These are phyloP conservation scores for Penicillium parvum DNA, from an alignment of 495 filamentous ascomycete species.

Conservation along the genomic window DNA sequence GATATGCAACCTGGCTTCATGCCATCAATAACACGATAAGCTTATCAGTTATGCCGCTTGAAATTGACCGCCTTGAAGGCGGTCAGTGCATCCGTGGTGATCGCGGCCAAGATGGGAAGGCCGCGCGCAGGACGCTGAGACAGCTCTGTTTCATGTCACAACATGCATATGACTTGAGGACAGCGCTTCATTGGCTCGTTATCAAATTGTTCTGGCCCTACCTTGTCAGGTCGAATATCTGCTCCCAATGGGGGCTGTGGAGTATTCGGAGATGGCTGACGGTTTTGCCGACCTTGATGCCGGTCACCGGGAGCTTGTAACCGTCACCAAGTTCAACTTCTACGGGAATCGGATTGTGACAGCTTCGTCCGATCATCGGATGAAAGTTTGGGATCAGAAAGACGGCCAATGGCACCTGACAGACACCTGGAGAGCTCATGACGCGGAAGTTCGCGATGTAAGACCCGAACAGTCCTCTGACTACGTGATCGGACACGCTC, in stretches of 20 bases:
- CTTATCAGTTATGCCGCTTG: slow-evolving; percentile 11
- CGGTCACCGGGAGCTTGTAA: slow-evolving; percentile 53
- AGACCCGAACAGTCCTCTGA: slow-evolving; percentile 14
- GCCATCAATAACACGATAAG: slow-evolving; percentile 16
- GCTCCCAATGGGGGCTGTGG: slow-evolving; percentile 22
- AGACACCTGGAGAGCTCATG: slow-evolving; percentile 89
- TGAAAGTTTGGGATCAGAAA: slow-evolving; percentile 86
- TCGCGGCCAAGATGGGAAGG: slow-evolving; percentile 18
- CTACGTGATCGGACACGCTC: slow-evolving; percentile 3
- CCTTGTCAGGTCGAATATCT: slow-evolving; percentile 5
- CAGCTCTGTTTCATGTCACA: slow-evolving; percentile 25
- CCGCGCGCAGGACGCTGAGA: slow-evolving; percentile 18
- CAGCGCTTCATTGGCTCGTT: slow-evolving; percentile 22
- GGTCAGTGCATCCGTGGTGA: slow-evolving; percentile 19
- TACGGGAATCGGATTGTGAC: slow-evolving; percentile 90
- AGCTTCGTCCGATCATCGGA: slow-evolving; percentile 85
- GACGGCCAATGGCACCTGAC: slow-evolving; percentile 72
- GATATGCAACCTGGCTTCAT: slow-evolving; percentile 36
- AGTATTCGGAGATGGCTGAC: slow-evolving; percentile 31
- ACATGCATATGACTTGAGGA: slow-evolving; percentile 22
- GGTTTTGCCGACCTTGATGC: slow-evolving; percentile 66
- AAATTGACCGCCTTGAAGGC: slow-evolving; percentile 23
- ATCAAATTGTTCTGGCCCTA: slow-evolving; percentile 6
- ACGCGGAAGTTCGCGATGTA: slow-evolving; percentile 87
- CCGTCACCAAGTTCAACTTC: slow-evolving; percentile 58